phyloP scores from a whole-genome alignment of 1,284 basidiomycete species.

The Trichosporon asahii region DNA sequence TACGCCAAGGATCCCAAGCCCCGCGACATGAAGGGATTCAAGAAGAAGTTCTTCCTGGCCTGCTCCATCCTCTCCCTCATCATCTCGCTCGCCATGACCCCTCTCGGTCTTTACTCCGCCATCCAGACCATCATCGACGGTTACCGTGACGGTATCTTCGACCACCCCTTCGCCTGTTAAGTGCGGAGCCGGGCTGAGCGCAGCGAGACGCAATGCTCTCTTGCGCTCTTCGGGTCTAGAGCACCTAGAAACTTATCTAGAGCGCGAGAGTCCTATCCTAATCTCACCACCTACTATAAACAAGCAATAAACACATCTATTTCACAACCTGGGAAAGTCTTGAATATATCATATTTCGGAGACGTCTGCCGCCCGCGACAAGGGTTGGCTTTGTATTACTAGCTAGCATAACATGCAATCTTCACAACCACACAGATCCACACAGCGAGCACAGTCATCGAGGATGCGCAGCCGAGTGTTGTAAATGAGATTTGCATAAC shows the following conservation, averaged over 20 bases:
- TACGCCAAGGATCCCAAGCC: conserved; percentile 20
- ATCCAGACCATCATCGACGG: conserved; percentile 40
- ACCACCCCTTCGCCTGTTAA: conserved; percentile 44
- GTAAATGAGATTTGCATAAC: too few species aligned
- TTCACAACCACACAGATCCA: too few species aligned
- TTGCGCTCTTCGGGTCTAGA: too few species aligned
- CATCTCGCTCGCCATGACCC: conserved; percentile 40
- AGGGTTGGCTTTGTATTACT: conserved; percentile 7
- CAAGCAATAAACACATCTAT: neutral
- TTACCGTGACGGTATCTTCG: conserved; percentile 37
- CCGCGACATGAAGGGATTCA: conserved; percentile 18
- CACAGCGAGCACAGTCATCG: neutral
- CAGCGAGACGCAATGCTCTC: neutral
- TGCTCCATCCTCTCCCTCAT: conserved; percentile 26
- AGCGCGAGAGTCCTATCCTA: neutral
- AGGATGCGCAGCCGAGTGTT: too few species aligned
- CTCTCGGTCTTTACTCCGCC: conserved; percentile 45
- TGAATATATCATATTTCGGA: neutral
- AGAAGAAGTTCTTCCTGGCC: conserved; percentile 28
- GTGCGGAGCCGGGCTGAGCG: neutral
- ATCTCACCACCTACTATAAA: neutral
- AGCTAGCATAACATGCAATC: neutral
- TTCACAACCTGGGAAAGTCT: conserved; percentile 4
- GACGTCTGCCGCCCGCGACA: neutral
- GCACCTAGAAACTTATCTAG: neutral